phyloP scores from a whole-genome alignment of 768 basidiomycete genomes.

The Boletus rubescentipes region DNA sequence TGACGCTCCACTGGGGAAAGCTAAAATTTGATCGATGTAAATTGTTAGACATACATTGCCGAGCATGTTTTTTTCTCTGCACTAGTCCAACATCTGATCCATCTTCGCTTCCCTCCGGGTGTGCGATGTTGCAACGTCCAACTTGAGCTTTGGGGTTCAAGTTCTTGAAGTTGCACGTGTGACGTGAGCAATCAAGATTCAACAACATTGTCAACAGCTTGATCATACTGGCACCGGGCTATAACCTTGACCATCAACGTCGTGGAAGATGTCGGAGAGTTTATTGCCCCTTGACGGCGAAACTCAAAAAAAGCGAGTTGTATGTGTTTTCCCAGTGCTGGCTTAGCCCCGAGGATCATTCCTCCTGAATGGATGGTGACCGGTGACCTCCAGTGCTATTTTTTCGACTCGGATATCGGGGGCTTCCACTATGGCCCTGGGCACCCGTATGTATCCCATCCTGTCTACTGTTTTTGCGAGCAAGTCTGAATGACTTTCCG shows the following conservation, averaged over 20 bases:
- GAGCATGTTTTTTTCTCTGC: constrained; percentile 5
- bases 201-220: too few species aligned
- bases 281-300: constrained; percentile 73
- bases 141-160: neutral
- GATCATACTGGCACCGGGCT: neutral
- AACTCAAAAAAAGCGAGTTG: constrained; percentile 80
- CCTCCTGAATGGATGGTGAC: constrained; percentile 6
- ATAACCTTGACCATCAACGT: neutral
- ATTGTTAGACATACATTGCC: constrained; percentile 7
- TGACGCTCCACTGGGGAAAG: constrained; percentile 60
- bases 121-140: neutral
- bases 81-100: neutral
- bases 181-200: constrained; percentile 20
- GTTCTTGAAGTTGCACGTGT: constrained; percentile 23
- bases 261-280: constrained; percentile 33
- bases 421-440: constrained; percentile 99
- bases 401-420: constrained; percentile 99
- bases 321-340: constrained; percentile 41
- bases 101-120: neutral
- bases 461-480: neutral
- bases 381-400: constrained; percentile 74
- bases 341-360: constrained; percentile 5
- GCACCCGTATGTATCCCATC: constrained; percentile 66
- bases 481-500: neutral
- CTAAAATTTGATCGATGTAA: constrained; percentile 48